Evolutionary conservation across 1,284 basidiomycete species (phyloP).

Genomic region (Marasmius oreades): DNA sequence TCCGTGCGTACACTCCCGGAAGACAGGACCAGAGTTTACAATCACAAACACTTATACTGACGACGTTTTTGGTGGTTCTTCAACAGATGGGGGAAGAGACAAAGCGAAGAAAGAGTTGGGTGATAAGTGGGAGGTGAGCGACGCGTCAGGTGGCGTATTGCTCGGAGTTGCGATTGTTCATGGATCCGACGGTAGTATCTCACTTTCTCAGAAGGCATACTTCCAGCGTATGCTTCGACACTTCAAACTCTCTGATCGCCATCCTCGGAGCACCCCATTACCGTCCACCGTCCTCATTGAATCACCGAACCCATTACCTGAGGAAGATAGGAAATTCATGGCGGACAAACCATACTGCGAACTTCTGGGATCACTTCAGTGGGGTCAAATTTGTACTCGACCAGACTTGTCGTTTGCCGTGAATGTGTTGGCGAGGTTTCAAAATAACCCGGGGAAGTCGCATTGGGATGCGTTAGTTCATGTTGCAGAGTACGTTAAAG

Average conservation of each 20-base stretch:
- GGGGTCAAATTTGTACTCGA: background rate
- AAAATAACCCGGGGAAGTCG: constrained; percentile 10
- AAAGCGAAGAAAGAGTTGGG: no score
- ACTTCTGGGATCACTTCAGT: background rate
- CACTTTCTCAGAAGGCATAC: constrained; percentile 18
- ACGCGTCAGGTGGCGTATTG: background rate
- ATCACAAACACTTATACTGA: constrained; percentile 18
- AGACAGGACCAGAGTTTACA: constrained; percentile 1
- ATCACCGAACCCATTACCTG: background rate
- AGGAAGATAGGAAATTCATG: background rate
- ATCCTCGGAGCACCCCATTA: constrained; percentile 19
- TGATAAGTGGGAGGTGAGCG: background rate
- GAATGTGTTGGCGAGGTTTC: background rate
- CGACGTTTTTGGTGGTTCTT: no score
- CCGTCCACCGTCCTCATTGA: constrained; percentile 16
- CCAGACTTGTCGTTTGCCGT: background rate
- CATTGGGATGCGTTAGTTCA: constrained; percentile 24
- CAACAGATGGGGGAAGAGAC: no score
- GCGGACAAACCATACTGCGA: background rate
- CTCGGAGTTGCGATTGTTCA: constrained; percentile 15
- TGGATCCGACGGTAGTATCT: constrained; percentile 7
- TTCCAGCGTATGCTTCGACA: constrained; percentile 17
- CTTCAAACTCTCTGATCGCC: constrained; percentile 13
- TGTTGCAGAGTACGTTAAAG: no score
- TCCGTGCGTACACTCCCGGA: constrained; percentile 21